phyloP scores from a whole-genome alignment of 139 green algal genomes.

The Micromonas commoda region DNA sequence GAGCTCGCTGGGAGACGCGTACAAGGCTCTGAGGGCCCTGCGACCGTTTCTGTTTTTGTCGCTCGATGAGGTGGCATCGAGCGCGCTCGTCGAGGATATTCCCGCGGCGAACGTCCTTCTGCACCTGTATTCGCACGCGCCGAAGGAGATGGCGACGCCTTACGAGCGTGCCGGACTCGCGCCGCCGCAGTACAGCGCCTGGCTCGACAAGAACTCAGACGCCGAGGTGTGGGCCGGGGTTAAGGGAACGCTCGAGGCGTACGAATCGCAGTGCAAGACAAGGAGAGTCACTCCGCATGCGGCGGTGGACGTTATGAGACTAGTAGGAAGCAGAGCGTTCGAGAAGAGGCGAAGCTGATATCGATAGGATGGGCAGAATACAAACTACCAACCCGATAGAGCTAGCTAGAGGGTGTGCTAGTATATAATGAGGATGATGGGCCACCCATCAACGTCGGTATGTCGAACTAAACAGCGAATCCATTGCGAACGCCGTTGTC shows the following conservation, averaged over 20 bases:
- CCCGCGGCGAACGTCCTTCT: slow-evolving; percentile 31
- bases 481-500: too few species aligned
- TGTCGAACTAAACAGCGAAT: too few species aligned
- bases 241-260: slow-evolving; percentile 15
- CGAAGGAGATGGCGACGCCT: slow-evolving; percentile 59
- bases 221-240: slow-evolving; percentile 37
- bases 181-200: slow-evolving; percentile 77
- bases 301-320: too few species aligned
- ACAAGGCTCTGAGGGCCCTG: slow-evolving; percentile 59
- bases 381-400: too few species aligned
- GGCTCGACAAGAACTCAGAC: slow-evolving; percentile 77
- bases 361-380: too few species aligned
- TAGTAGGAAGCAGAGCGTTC: too few species aligned
- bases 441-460: too few species aligned
- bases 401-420: too few species aligned
- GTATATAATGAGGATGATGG: too few species aligned
- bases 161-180: slow-evolving; percentile 61
- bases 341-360: too few species aligned
- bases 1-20: slow-evolving; percentile 54
- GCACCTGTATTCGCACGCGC: slow-evolving; percentile 76
- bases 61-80: slow-evolving; percentile 25
- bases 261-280: too few species aligned
- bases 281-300: too few species aligned
- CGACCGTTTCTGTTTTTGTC: slow-evolving; percentile 56
- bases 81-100: slow-evolving; percentile 33